phyloP scores from a whole-genome alignment of 2,329 filamentous ascomycete genomes.

The Hypoxylon rubiginosum region DNA sequence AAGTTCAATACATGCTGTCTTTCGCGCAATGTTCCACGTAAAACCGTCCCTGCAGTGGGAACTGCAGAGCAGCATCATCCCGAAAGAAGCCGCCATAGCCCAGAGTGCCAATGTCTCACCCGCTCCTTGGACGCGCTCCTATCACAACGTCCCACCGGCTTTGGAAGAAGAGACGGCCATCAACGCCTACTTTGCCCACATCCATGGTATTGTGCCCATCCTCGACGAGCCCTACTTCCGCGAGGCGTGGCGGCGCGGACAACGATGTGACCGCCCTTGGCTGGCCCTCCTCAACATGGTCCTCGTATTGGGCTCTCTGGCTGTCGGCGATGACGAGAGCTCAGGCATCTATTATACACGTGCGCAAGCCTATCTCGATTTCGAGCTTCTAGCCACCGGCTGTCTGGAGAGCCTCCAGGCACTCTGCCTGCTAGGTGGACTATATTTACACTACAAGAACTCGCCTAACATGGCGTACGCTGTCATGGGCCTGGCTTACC shows the following conservation, averaged over 20 bases:
- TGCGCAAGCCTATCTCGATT: not conserved
- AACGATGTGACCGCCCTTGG: too few relatives aligned
- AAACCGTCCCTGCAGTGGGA: too few relatives aligned
- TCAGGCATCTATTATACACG: not conserved
- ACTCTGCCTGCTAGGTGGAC: too few relatives aligned
- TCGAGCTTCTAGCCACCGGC: not conserved
- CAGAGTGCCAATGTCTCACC: not conserved
- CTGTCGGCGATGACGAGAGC: conserved; percentile 1
- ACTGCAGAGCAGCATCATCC: too few relatives aligned
- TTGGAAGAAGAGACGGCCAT: not conserved
- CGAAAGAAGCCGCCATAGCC: not conserved
- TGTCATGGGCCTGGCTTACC: too few relatives aligned
- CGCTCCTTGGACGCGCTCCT: not conserved
- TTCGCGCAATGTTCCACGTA: too few relatives aligned
- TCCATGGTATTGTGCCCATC: not conserved
- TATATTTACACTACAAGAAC: too few relatives aligned
- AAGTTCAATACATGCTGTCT: too few relatives aligned
- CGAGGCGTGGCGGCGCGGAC: too few relatives aligned
- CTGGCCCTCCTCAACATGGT: too few relatives aligned
- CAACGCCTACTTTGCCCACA: conserved; percentile 2
- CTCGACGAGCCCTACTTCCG: conserved; percentile 2
- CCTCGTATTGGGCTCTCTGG: not conserved
- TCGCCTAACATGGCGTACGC: too few relatives aligned
- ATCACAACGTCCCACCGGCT: not conserved
- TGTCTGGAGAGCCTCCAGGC: too few relatives aligned